These are phyloP conservation scores for Cryphonectria radicalis DNA, from an alignment of 2,329 filamentous ascomycete genomes.

Conservation along the genomic window DNA sequence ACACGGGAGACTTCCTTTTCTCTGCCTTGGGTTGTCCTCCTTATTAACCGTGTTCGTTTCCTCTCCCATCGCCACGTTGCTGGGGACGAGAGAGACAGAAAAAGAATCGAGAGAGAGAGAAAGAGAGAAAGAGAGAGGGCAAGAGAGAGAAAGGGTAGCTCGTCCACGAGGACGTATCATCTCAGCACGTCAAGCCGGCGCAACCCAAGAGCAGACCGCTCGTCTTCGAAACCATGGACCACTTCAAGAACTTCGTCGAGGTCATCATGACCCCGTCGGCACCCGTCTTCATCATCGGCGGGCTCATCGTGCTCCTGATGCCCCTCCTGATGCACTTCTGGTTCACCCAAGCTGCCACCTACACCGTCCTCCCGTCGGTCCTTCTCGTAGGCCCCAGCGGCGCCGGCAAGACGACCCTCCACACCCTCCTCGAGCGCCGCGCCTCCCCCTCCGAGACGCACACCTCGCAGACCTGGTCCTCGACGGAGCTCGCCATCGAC, in stretches of 20 bases:
- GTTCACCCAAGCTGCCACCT: conserved; percentile 69
- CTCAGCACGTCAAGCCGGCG: conserved; percentile 2
- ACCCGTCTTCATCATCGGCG: conserved; percentile 67
- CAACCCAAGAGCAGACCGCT: neutral
- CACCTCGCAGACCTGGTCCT: conserved; percentile 55
- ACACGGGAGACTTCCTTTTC: conserved; percentile 14
- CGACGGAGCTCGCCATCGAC: conserved; percentile 60
- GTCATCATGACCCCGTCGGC: conserved; percentile 63
- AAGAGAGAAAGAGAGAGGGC: neutral
- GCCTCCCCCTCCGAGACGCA: conserved; percentile 52
- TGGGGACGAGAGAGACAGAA: neutral
- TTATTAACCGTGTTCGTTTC: neutral
- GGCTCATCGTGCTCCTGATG: conserved; percentile 71
- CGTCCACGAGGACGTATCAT: neutral
- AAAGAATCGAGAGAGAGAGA: neutral
- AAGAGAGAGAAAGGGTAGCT: neutral
- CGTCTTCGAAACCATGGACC: conserved; percentile 40
- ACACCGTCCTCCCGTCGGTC: conserved; percentile 73
- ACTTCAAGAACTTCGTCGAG: conserved; percentile 50
- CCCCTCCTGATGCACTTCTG: conserved; percentile 79
- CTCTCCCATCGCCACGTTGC: neutral
- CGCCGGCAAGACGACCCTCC: conserved; percentile 84
- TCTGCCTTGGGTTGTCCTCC: neutral
- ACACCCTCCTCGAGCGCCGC: conserved; percentile 72
- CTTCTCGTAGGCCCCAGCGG: conserved; percentile 81